phyloP scores from a whole-genome alignment of 768 basidiomycete genomes.

The Lanmaoa rubissima region DNA sequence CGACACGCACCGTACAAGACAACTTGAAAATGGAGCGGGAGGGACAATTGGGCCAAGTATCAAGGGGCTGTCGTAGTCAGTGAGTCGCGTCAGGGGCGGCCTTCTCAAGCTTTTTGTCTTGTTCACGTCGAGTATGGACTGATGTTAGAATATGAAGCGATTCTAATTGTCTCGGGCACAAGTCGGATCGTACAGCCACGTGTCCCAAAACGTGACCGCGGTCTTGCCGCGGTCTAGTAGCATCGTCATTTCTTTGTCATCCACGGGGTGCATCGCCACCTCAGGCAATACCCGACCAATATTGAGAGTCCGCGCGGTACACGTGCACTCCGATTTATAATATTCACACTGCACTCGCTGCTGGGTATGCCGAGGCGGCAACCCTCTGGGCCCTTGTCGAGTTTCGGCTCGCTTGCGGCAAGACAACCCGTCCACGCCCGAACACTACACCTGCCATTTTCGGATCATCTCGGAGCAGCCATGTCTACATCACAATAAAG shows the following conservation, averaged over 20 bases:
- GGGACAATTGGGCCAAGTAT: background rate
- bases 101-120: constrained; percentile 17
- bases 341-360: no score
- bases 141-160: background rate
- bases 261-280: no score
- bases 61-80: background rate
- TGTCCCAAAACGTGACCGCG: no score
- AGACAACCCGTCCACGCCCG: no score
- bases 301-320: no score
- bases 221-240: no score
- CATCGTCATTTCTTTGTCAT: no score
- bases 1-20: background rate
- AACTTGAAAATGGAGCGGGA: background rate
- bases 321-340: no score
- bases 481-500: constrained; percentile 1
- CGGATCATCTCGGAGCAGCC: background rate
- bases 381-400: no score
- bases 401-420: background rate
- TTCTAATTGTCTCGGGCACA: constrained; percentile 23
- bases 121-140: background rate
- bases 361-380: no score
- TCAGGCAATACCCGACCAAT: no score
- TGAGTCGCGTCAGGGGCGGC: no score
- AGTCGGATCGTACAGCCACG: constrained; percentile 21
- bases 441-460: constrained; percentile 27